A percentile compares a stretch with the other conserved stretches of the same genome.
Conservation (phyloP, 2,329 filamentous ascomycete genomes). For the Akanthomyces dipterigenus region DNA sequence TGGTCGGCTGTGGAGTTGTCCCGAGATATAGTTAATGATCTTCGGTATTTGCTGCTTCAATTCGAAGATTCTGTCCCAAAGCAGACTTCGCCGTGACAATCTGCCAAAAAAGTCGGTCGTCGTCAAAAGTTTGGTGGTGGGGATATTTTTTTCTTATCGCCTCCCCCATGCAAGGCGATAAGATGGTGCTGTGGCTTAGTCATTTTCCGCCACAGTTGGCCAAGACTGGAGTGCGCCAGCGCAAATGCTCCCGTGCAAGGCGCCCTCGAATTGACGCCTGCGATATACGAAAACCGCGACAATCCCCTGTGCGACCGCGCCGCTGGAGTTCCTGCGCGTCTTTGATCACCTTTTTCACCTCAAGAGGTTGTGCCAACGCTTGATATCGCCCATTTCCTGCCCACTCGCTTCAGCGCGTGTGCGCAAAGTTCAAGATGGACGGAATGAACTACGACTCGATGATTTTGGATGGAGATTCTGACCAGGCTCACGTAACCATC, state of each 20-base stretch:
- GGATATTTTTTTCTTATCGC: constrained; percentile 12
- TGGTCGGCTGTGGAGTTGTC: background rate
- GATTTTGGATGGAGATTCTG: constrained; percentile 51
- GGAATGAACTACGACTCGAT: constrained; percentile 55
- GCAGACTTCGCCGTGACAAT: background rate
- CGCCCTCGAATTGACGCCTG: background rate
- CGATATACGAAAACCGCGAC: background rate
- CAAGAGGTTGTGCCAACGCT: background rate
- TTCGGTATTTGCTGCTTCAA: background rate
- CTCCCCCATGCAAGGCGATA: background rate
- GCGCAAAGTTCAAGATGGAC: constrained; percentile 26
- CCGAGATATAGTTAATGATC: background rate
- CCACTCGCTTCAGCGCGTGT: constrained; percentile 1
- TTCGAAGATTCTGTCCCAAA: background rate
- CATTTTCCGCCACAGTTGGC: constrained; percentile 2
- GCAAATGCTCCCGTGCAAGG: background rate
- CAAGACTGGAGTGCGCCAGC: background rate
- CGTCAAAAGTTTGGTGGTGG: constrained; percentile 6
- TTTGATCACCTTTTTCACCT: background rate
- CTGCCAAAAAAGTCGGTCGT: constrained; percentile 1
- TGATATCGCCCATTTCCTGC: background rate
- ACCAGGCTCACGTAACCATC: constrained; percentile 53
- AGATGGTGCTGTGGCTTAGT: constrained; percentile 11
- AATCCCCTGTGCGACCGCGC: background rate
- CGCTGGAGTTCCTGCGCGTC: background rate